Percentiles rank a stretch among this genome's conserved stretches.
These are phyloP conservation scores for Nannizziopsis barbatae DNA, from an alignment of 2,329 filamentous ascomycete genomes.

Conservation along the genomic window DNA sequence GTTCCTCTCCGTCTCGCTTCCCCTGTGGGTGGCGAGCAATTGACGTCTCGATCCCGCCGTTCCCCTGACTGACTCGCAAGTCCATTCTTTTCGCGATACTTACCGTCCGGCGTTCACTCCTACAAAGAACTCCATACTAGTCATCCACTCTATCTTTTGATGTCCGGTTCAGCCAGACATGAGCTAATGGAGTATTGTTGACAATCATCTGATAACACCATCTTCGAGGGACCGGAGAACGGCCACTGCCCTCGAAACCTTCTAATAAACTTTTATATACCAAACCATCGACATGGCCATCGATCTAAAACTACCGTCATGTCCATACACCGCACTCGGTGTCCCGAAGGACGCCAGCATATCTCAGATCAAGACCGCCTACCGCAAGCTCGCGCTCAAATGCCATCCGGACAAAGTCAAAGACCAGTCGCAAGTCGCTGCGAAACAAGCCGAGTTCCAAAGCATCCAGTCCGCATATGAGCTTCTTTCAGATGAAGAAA, in stretches of 20 bases:
- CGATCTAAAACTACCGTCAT: conserved; percentile 24
- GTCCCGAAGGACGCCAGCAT: conserved; percentile 60
- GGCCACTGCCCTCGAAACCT: neutral
- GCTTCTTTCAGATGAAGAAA: conserved; percentile 65
- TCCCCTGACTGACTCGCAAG: too few species aligned
- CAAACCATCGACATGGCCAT: neutral
- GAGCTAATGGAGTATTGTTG: neutral
- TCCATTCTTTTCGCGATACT: too few species aligned
- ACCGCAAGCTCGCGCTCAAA: conserved; percentile 77
- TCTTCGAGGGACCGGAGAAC: too few species aligned
- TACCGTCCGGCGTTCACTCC: too few species aligned
- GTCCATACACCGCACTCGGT: conserved; percentile 71
- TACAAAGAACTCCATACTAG: too few species aligned
- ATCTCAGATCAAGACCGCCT: conserved; percentile 61
- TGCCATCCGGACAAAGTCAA: conserved; percentile 89
- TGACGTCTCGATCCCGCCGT: too few species aligned
- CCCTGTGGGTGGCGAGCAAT: too few species aligned
- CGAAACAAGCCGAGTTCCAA: conserved; percentile 81
- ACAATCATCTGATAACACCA: too few species aligned
- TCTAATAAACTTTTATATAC: neutral
- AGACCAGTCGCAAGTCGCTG: conserved; percentile 60
- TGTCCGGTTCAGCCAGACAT: too few species aligned
- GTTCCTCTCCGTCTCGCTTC: too few species aligned
- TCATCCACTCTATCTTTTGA: too few species aligned
- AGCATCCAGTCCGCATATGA: conserved; percentile 89